Conservation (phyloP, 202 grass and related monocot species). For the Setaria italica region DNA sequence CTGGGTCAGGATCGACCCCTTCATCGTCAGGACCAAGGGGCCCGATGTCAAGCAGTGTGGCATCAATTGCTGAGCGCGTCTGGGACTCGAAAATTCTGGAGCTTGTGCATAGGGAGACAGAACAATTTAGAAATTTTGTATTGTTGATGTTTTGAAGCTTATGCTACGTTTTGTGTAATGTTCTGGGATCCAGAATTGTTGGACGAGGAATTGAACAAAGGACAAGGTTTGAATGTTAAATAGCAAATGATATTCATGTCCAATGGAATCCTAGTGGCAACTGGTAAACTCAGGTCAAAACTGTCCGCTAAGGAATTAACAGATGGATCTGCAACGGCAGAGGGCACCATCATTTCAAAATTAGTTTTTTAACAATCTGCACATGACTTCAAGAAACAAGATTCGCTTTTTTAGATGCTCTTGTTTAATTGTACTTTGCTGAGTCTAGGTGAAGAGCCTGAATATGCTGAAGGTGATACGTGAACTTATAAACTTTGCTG, state of each 20-base stretch:
- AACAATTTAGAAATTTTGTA: slow-evolving; percentile 52
- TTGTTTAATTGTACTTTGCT: slow-evolving; percentile 8
- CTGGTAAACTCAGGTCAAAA: neutral
- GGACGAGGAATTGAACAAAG: slow-evolving; percentile 45
- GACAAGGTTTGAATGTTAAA: slow-evolving; percentile 43
- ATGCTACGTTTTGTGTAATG: slow-evolving; percentile 50
- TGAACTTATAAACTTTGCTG: slow-evolving; percentile 2
- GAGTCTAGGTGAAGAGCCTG: neutral
- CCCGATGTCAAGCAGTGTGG: slow-evolving; percentile 88
- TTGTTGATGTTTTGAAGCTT: slow-evolving; percentile 33
- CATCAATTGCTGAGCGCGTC: slow-evolving; percentile 76
- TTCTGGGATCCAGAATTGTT: slow-evolving; percentile 45
- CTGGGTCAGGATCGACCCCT: slow-evolving; percentile 94
- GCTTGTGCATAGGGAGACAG: slow-evolving; percentile 52
- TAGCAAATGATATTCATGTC: slow-evolving; percentile 25
- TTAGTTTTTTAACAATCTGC: neutral
- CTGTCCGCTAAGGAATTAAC: neutral
- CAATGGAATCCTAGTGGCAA: neutral
- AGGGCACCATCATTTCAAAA: neutral
- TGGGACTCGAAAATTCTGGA: slow-evolving; percentile 19
- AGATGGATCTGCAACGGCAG: neutral
- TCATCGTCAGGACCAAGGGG: slow-evolving; percentile 78
- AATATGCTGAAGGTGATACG: slow-evolving; percentile 24
- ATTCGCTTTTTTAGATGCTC: neutral
- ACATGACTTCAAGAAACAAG: neutral